Conservation (phyloP, 225 moss, liverwort and hornwort genomes). For the Sphagnum tenellum region DNA sequence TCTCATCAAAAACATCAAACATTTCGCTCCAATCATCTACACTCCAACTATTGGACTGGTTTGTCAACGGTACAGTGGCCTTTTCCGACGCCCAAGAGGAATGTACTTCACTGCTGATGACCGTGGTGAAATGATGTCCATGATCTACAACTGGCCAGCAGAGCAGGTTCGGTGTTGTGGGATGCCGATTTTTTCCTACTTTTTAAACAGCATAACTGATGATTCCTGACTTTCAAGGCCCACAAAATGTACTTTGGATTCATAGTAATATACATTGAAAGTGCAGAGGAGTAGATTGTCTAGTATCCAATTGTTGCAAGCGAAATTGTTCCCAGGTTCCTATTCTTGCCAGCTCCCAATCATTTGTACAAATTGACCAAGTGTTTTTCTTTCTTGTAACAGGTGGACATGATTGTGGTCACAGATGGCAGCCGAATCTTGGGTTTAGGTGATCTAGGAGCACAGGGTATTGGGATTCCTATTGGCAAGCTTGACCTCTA, state of each 20-base stretch:
- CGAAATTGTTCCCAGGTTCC: too few relatives aligned
- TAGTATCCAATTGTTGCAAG: too few relatives aligned
- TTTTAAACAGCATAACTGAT: too few relatives aligned
- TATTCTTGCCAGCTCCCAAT: too few relatives aligned
- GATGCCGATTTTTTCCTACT: too few relatives aligned
- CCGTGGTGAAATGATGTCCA: conserved; percentile 84
- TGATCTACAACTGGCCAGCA: conserved; percentile 95
- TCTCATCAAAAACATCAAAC: conserved; percentile 81
- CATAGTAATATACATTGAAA: too few relatives aligned
- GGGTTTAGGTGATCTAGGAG: conserved; percentile 92
- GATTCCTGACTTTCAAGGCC: too few relatives aligned
- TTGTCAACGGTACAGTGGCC: conserved; percentile 94
- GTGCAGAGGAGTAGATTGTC: too few relatives aligned
- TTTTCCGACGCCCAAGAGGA: conserved; percentile 87
- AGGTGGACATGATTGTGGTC: conserved; percentile 99
- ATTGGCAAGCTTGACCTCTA: conserved; percentile 98
- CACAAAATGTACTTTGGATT: too few relatives aligned
- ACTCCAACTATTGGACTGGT: conserved; percentile 96
- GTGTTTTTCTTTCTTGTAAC: conserved; percentile 1
- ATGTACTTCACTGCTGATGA: conserved; percentile 93
- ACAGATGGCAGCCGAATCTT: conserved; percentile 96
- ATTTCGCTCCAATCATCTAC: conserved; percentile 87
- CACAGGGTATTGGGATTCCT: conserved; percentile 94
- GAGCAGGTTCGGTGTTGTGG: conserved; percentile 38
- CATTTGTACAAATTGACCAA: too few relatives aligned